These are phyloP conservation scores for Hydnum rufescens DNA, from an alignment of 768 basidiomycete species.

Conservation along the genomic window DNA sequence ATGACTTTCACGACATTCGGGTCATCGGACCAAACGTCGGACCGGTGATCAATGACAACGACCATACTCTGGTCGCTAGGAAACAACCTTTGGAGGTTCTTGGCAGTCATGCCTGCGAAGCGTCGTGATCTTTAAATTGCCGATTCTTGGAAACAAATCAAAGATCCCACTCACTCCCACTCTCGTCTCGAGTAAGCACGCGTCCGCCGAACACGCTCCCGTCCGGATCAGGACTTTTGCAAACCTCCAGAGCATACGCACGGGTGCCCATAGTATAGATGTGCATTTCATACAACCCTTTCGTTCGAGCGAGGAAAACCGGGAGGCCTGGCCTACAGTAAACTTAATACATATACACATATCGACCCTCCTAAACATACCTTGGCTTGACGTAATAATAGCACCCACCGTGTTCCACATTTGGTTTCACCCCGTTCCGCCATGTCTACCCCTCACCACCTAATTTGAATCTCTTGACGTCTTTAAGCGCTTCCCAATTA, in stretches of 20 bases:
- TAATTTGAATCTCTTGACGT: conserved; percentile 75
- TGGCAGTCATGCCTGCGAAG: conserved; percentile 72
- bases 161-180: conserved; percentile 86
- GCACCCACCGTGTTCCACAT: conserved; percentile 38
- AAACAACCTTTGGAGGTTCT: conserved; percentile 79
- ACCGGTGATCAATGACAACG: conserved; percentile 94
- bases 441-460: conserved; percentile 52
- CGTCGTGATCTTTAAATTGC: not conserved
- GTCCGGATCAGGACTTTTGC: conserved; percentile 80
- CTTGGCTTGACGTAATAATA: conserved; percentile 97
- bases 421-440: conserved; percentile 44
- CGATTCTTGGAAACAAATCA: too few species aligned
- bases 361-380: conserved; percentile 30
- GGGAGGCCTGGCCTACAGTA: conserved; percentile 69
- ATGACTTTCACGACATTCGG: conserved; percentile 93
- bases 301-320: conserved; percentile 51
- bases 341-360: not conserved
- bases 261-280: conserved; percentile 99
- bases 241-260: conserved; percentile 89
- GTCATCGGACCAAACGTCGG: conserved; percentile 97
- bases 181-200: conserved; percentile 84
- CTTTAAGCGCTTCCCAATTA: conserved; percentile 79
- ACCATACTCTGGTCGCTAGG: conserved; percentile 98
- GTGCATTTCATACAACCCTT: conserved; percentile 88
- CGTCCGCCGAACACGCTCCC: conserved; percentile 70